Evolutionary conservation across 129 eudicot species (phyloP).

Genomic region (Mikania micrantha): DNA sequence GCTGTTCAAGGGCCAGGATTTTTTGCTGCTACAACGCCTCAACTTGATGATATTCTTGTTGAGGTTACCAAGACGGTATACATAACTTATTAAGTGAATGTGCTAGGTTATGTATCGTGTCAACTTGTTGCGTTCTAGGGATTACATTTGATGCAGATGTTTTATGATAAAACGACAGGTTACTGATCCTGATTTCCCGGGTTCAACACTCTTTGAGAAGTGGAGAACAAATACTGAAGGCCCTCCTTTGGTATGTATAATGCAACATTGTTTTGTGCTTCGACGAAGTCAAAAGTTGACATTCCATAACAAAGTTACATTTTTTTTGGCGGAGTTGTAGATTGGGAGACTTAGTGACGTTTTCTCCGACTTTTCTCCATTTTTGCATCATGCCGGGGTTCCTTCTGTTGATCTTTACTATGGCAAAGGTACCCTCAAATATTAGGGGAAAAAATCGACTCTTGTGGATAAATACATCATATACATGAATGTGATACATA

Average conservation of each 20-base stretch:
- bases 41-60: constrained; percentile 74
- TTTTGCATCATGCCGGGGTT: constrained; percentile 94
- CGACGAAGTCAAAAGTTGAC: background rate
- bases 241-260: constrained; percentile 48
- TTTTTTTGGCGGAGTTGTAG: constrained; percentile 39
- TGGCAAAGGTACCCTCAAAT: constrained; percentile 56
- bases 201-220: constrained; percentile 40
- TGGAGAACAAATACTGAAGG: constrained; percentile 49
- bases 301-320: constrained; percentile 1
- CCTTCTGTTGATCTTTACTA: constrained; percentile 78
- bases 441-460: background rate
- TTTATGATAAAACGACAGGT: constrained; percentile 33
- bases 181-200: constrained; percentile 60
- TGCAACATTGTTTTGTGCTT: constrained; percentile 9
- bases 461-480: background rate
- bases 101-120: background rate
- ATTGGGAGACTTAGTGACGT: constrained; percentile 77
- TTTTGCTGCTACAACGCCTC: constrained; percentile 77
- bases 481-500: background rate
- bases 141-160: background rate
- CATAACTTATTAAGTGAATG: background rate
- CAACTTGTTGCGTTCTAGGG: background rate
- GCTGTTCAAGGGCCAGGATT: constrained; percentile 97
- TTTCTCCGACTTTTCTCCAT: constrained; percentile 91
- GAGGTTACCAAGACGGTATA: constrained; percentile 80